phyloP scores from a whole-genome alignment of 1,139 yeast genomes.

The Taiozyma onychis region DNA sequence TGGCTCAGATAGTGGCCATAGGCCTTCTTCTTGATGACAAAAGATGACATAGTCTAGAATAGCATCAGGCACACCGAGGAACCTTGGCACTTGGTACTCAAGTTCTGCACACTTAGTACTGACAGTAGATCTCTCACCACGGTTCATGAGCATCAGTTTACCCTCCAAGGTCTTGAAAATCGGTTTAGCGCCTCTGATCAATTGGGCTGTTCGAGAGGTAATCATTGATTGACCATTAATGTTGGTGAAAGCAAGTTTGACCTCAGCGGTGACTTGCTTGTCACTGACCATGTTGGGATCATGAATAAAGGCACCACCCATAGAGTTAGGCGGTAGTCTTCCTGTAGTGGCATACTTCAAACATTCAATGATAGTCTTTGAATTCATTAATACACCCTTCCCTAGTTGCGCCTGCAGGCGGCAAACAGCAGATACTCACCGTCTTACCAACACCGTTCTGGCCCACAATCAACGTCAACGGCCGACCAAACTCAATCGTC shows the following conservation, averaged over 20 bases:
- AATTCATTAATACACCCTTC: neutral
- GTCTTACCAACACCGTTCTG: slow-evolving; percentile 99
- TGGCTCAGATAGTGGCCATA: slow-evolving; percentile 97
- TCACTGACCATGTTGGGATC: slow-evolving; percentile 84
- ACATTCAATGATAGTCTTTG: slow-evolving; percentile 80
- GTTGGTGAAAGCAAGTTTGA: slow-evolving; percentile 77
- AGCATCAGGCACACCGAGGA: slow-evolving; percentile 84
- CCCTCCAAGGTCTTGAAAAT: slow-evolving; percentile 92
- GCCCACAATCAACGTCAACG: slow-evolving; percentile 91
- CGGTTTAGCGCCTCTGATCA: slow-evolving; percentile 40
- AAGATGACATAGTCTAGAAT: slow-evolving; percentile 89
- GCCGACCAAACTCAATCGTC: slow-evolving; percentile 84
- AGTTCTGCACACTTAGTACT: slow-evolving; percentile 83
- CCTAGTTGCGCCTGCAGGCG: neutral
- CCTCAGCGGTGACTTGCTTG: slow-evolving; percentile 79
- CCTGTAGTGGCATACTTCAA: slow-evolving; percentile 94
- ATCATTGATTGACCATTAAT: slow-evolving; percentile 77
- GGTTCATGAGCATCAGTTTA: slow-evolving; percentile 61
- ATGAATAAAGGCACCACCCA: slow-evolving; percentile 94
- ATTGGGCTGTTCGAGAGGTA: slow-evolving; percentile 70
- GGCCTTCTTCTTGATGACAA: slow-evolving; percentile 95
- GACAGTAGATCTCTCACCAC: slow-evolving; percentile 66
- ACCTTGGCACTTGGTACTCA: slow-evolving; percentile 74
- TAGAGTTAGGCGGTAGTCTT: slow-evolving; percentile 90
- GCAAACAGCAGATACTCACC: slow-evolving; percentile 18